A percentile compares a stretch with the other conserved stretches of the same genome.
These are phyloP conservation scores for Thymus quinquecostatus DNA, from an alignment of 257 asterid species.

Conservation along the genomic window DNA sequence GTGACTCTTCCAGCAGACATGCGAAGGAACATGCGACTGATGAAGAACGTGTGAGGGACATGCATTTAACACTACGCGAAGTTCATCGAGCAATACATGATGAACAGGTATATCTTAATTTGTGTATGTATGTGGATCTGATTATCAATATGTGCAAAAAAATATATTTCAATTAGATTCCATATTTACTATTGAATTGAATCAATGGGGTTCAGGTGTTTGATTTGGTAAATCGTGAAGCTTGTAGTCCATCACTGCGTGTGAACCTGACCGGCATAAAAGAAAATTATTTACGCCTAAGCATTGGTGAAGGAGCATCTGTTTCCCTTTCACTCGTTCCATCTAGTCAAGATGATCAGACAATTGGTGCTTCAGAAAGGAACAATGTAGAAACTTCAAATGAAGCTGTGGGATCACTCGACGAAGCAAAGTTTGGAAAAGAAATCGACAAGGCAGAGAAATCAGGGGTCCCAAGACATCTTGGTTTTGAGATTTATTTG, in stretches of 20 bases:
- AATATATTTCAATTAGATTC: background rate
- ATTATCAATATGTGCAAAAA: background rate
- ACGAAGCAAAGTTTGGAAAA: slow-evolving; percentile 45
- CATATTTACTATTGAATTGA: slow-evolving; percentile 17
- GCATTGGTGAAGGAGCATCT: slow-evolving; percentile 82
- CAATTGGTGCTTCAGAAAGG: slow-evolving; percentile 35
- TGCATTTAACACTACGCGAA: slow-evolving; percentile 68
- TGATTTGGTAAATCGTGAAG: slow-evolving; percentile 92
- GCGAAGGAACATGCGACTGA: slow-evolving; percentile 55
- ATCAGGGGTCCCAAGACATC: slow-evolving; percentile 63
- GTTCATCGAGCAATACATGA: slow-evolving; percentile 85
- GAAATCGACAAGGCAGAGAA: slow-evolving; percentile 44
- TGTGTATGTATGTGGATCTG: background rate
- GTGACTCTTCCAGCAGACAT: slow-evolving; percentile 48
- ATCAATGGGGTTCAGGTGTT: slow-evolving; percentile 62
- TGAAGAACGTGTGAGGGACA: slow-evolving; percentile 70
- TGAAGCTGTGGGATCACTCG: slow-evolving; percentile 44
- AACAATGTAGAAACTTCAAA: slow-evolving; percentile 42
- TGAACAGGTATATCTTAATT: slow-evolving; percentile 65
- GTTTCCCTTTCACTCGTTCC: slow-evolving; percentile 76
- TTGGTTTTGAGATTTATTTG: slow-evolving; percentile 77
- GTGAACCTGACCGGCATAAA: slow-evolving; percentile 78
- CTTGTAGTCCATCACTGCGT: slow-evolving; percentile 68
- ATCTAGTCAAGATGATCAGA: slow-evolving; percentile 55
- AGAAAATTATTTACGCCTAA: slow-evolving; percentile 74